Base-by-base conservation (phyloP, 805 yeast species). In the Sugiyamaella marilandica region DNA sequence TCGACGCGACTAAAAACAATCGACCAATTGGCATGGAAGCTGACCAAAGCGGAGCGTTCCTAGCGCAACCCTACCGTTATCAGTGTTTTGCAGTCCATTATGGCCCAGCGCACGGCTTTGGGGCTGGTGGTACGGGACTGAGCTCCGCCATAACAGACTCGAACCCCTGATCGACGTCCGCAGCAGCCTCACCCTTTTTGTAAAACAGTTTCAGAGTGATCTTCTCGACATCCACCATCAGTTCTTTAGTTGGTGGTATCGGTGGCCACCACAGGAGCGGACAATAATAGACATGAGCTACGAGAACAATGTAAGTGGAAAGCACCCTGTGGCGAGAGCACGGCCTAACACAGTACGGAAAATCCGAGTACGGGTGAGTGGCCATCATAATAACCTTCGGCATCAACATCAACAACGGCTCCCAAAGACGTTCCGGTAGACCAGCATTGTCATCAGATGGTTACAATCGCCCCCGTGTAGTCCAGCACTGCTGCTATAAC, bases 271-370 rank as follows among this genome's bases (percentile, higher is more conserved):
- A n/a, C 9, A 34, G 37, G 9, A 34, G 37, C 37, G 37, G 37
- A 34, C 37, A 34, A 14, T 39, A 19, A 39, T 39, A 39, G 43
- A 39, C 37, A 45, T 45, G 47, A 45, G 47, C 47, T 45, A 45
- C 47, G 37, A 45, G 47, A 45, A 45, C n/a, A 45, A 32, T 26
- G 47, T 45, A n/a, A 45, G 47, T 45, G 21, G 2, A 14, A 3
- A 39, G 5, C 29, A 24, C 7, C 29, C 3, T 24, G 7, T 24
- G 19, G 21, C 24, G 19, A 39, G 43, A 16, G 7, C 14, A 39
- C 13, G 21, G 24, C 8, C 43, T 39, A 39, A 39, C 43, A 39
- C 19, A 39, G 43, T 39, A 39, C 43, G 43, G 24, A 7, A 39
- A 39, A 16, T 39, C 19, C 43, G 43, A 39, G 43, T 39, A 19